These are phyloP conservation scores for Reticulascus tulasneorum DNA, from an alignment of 2,329 filamentous ascomycete species.

Conservation along the genomic window DNA sequence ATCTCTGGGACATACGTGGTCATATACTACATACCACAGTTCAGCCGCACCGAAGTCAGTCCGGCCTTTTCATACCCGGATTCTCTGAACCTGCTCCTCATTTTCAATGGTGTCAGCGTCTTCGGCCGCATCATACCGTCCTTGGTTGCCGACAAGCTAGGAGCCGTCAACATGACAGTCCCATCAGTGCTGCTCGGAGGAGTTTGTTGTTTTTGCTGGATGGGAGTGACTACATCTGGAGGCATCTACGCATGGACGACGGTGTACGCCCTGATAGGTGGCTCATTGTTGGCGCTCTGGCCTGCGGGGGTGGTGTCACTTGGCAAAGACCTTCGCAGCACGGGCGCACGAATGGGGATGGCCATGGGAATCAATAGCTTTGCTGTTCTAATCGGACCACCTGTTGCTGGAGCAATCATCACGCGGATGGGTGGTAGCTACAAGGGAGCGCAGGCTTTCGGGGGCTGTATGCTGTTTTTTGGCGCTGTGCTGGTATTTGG, in stretches of 20 bases:
- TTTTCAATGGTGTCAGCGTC: slow-evolving; percentile 51
- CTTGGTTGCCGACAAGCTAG: slow-evolving; percentile 43
- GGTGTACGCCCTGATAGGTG: slow-evolving; percentile 24
- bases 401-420: slow-evolving; percentile 27
- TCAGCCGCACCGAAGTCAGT: no score
- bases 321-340: slow-evolving; percentile 34
- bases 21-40: no score
- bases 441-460: slow-evolving; percentile 18
- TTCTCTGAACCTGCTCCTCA: slow-evolving; percentile 40
- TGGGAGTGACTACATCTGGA: slow-evolving; percentile 15
- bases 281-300: slow-evolving; percentile 26
- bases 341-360: slow-evolving; percentile 40
- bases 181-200: slow-evolving; percentile 23
- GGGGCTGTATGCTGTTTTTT: slow-evolving; percentile 9
- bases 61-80: slow-evolving; percentile 19
- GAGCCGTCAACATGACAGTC: slow-evolving; percentile 48
- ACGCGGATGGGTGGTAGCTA: slow-evolving; percentile 18
- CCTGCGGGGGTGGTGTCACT: slow-evolving; percentile 33
- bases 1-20: no score
- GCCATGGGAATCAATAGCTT: slow-evolving; percentile 36
- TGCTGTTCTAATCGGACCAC: slow-evolving; percentile 37
- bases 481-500: no score
- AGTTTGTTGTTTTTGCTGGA: slow-evolving; percentile 25
- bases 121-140: slow-evolving; percentile 45
- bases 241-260: slow-evolving; percentile 23